Evolutionary conservation across 148 eudicot species (phyloP), one percentile per base, ranked within the genome.

Genomic region (Tetragonia tetragonoides): DNA sequence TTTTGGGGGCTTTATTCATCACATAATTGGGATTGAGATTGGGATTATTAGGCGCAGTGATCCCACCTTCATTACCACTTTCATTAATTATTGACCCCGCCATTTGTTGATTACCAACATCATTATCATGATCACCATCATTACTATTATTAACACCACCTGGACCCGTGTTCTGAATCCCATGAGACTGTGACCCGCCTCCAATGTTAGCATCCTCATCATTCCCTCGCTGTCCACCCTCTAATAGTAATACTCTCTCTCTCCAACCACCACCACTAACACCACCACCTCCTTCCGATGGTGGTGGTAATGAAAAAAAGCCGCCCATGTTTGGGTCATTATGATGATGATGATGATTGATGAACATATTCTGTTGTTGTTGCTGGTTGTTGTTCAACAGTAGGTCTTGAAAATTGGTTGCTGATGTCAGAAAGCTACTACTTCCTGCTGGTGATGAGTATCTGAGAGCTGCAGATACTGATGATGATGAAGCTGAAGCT

Each of bases 231-330:
- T 21, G 63, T 17, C 3, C 37, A 9, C 4, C 49, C 7, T 20
- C 42, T 3, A 37, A 16, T 10, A 6, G 37, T 10, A 9, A 20
- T 16, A 47, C 46, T 9, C 40, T 16, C 0, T 9, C 49, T 38
- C 77, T 51, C 73, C 77, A 57, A 28, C 77, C 44, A 79, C 77
- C 18, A 40, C 77, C 68, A 41, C 77, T 73, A 79, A 72, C 18
- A 40, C 77, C 68, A 41, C 77, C 73, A 3, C 24, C 20, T 34
- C 75, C 81, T 5, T 37, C n/a, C 1, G 53, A 49, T 7, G 53
- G 53, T 14, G 53, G 12, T 49, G 53, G 53, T 28, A 28, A 28
- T 28, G 34, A 28, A 14, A 7, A 49, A 49, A 7, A 9, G 6
- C 10, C 53, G 53, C 53, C 11, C 11, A 49, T 49, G 53, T 49